Conservation (phyloP, 2,329 filamentous ascomycete species). For the Penicillium sp. region DNA sequence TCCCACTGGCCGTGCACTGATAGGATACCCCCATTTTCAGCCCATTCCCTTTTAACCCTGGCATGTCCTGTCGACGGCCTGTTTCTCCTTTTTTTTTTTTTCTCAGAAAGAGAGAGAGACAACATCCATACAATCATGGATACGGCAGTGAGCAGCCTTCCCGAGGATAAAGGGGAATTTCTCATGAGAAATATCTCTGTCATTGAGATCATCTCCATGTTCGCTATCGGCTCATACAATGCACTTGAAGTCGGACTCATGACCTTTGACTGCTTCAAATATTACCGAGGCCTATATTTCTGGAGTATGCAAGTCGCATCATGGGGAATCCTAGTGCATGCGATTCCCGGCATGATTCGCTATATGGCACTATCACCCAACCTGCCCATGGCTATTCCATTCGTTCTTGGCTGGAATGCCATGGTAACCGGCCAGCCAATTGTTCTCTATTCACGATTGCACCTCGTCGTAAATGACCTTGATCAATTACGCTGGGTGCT, state of each 20-base stretch:
- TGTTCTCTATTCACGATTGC: conserved; percentile 46
- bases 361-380: conserved; percentile 3
- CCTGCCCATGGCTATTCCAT: conserved; percentile 4
- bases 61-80: background rate
- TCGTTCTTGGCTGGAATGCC: conserved; percentile 38
- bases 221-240: conserved; percentile 34
- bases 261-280: conserved; percentile 43
- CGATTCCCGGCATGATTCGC: conserved; percentile 29
- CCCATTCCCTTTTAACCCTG: background rate
- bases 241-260: conserved; percentile 43
- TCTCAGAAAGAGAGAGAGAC: background rate
- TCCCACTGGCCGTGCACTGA: background rate
- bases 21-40: background rate
- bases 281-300: conserved; percentile 45
- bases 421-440: conserved; percentile 46
- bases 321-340: conserved; percentile 36
- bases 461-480: conserved; percentile 39
- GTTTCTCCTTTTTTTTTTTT: background rate
- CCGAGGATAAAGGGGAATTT: conserved; percentile 1
- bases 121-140: conserved; percentile 7
- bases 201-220: conserved; percentile 9
- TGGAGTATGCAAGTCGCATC: conserved; percentile 43
- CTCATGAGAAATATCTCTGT: conserved; percentile 6
- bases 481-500: conserved; percentile 34
- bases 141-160: background rate